These are phyloP conservation scores for Dacryopinax primogenitus DNA, from an alignment of 768 basidiomycete genomes.

Conservation along the genomic window DNA sequence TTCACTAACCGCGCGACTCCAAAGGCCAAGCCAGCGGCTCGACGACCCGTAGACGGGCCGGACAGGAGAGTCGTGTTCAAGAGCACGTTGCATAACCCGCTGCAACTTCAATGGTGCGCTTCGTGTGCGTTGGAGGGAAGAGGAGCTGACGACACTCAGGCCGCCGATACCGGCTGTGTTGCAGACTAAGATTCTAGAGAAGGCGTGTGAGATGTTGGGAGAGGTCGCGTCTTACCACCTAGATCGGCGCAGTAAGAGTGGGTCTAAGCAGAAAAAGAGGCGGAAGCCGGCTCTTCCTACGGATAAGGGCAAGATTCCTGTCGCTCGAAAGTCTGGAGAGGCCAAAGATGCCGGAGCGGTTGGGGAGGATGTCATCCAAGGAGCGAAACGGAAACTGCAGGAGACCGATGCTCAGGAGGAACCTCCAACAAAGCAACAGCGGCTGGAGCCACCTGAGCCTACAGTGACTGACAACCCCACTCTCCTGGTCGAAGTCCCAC, in stretches of 20 bases:
- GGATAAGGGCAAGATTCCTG: not conserved
- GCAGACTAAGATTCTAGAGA: not conserved
- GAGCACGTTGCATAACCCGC: constrained; percentile 59
- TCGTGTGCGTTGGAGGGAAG: not conserved
- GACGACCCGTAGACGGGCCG: constrained; percentile 20
- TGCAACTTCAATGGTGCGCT: constrained; percentile 51
- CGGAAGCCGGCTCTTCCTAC: not conserved
- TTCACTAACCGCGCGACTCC: constrained; percentile 48
- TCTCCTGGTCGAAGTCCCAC: no score
- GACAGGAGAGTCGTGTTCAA: constrained; percentile 59
- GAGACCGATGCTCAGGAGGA: not conserved
- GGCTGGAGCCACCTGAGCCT: no score
- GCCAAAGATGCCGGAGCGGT: not conserved
- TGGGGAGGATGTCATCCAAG: no score
- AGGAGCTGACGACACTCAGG: not conserved
- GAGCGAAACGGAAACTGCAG: no score
- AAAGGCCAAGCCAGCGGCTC: constrained; percentile 11
- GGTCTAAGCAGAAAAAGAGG: not conserved
- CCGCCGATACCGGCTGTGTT: not conserved
- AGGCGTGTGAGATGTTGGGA: not conserved
- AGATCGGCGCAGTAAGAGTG: not conserved
- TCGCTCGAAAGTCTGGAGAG: not conserved
- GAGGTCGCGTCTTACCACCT: not conserved
- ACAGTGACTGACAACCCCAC: no score
- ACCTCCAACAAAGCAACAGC: not conserved